Evolutionary conservation across 192 early-diverging fungal species (phyloP), one percentile per base, ranked within the genome.

Genomic region (Backusella sp.): DNA sequence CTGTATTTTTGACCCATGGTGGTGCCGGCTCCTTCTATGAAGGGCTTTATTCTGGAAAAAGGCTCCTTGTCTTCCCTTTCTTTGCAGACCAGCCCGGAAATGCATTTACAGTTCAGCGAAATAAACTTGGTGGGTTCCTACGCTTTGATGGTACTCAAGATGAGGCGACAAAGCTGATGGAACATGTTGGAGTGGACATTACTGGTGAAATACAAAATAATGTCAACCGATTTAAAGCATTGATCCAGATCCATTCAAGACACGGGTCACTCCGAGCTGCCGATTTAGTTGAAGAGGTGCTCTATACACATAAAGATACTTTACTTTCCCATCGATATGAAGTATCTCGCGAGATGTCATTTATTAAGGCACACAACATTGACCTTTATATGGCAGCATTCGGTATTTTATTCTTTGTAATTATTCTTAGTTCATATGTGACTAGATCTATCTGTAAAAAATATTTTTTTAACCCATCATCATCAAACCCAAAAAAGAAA

Each of bases 21-120:
- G 84, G 78, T 15, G 46, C 65, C 5, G 69, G 59, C 6, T 83
- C 81, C 23, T 21, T 77, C 3, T 53, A 79, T 66, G 84, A 84
- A 72, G 68, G 76, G 1, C 56, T 84, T 17, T 83, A 71, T 53
- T 32, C 53, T n/a, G 73, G 76, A 11, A 79, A 59, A 11, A 76
- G 70, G 0, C 62, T 83, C 52, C 23, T 84, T 11, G 37, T 75
- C 4, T 77, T 69, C n/a, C 84, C 81, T 34, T 77, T 77, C 21
- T 74, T 73, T 59, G 73, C 70, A 12, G 81, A 80, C 56, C 78
- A 84, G 30, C 73, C 73, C 14, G 26, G 28, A n/a, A 84, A 41
- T 37, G 36, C 68, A 4, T 37, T 35, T 21, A 37, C 68, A 39
- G 34, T 69, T 21, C 35, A 69, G 12, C 21, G 68, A 39, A 69